Conservation (phyloP, 148 eudicot genomes). For the Diospyros kaki region DNA sequence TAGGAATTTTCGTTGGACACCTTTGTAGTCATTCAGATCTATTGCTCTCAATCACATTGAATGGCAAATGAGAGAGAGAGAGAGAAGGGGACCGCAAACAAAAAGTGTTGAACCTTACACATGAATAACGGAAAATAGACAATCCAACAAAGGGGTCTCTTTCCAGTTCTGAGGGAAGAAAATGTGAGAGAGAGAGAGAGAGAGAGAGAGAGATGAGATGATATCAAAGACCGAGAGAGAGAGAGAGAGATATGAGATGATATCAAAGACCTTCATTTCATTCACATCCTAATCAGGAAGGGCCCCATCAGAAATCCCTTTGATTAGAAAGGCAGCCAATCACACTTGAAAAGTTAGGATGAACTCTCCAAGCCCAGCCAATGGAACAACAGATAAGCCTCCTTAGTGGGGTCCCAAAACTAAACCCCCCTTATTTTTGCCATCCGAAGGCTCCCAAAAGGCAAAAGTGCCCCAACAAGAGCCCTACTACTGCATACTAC, state of each 20-base stretch:
- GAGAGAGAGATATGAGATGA: neutral
- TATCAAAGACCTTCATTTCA: neutral
- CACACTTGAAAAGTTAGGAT: slow-evolving; percentile 35
- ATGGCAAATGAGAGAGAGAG: neutral
- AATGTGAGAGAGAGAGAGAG: no score
- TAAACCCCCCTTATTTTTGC: slow-evolving; percentile 7
- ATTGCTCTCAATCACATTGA: neutral
- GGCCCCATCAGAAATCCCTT: slow-evolving; percentile 52
- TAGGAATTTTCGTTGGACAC: neutral
- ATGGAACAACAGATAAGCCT: slow-evolving; percentile 60
- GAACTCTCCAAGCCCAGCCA: slow-evolving; percentile 41
- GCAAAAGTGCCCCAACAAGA: slow-evolving; percentile 9
- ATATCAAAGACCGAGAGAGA: neutral
- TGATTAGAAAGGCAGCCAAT: slow-evolving; percentile 48
- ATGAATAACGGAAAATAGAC: neutral
- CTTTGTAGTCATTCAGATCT: neutral
- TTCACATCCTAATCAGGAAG: slow-evolving; percentile 24
- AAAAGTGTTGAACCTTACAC: neutral
- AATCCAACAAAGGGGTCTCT: neutral
- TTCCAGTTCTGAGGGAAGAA: neutral
- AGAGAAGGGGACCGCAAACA: neutral
- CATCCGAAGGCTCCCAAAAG: slow-evolving; percentile 15
- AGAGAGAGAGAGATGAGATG: neutral
- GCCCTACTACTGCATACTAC: slow-evolving; percentile 8
- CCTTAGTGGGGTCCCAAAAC: slow-evolving; percentile 40